Evolutionary conservation across 345 rosid genomes (phyloP), one percentile per base, ranked within the genome.

Genomic region (Streptanthus diversifolius): DNA sequence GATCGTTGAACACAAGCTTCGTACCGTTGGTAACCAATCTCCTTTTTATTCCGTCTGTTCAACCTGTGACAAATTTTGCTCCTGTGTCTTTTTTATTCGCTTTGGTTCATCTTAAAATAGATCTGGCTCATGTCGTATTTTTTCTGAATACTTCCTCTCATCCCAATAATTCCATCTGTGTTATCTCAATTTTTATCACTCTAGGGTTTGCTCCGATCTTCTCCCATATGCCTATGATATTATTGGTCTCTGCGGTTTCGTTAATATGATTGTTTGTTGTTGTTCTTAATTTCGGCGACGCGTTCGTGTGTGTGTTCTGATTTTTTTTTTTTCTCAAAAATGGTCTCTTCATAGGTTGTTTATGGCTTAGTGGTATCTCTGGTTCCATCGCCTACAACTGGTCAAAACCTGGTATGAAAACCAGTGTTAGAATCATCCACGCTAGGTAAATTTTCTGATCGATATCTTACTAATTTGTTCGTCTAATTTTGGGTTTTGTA

Each of bases 321-420:
- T n/a, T n/a, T n/a, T n/a, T n/a, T n/a, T n/a, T n/a, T n/a, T n/a
- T n/a, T n/a, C 1, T 37, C 0, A 52, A 33, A 15, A 0, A 0
- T 62, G 3, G 65, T 13, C 3, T 45, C 36, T 13, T 32, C 5
- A 30, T 48, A 95, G 99, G 96, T 51, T 81, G 87, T 69, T 72
- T 95, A 48, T 95, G 99, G 99, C 93, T 91, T 12, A 81, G 91
- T 73, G 97, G 95, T 30, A 83, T 95, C 55, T 71, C 87, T 52
- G 98, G 97, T 32, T 91, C 96, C 30, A 80, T 91, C 55, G 96
- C 93, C 1, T 95, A 95, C 67, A 95, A 95, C 81, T 95, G 98
- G 98, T 88, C 99, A 18, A 90, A 82, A 64, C 99, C 99, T 39
- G 81, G 63, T 63, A 95, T 95, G 99, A 95, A 95, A 71, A 87